A percentile compares a stretch with the other conserved stretches of the same genome.
These are phyloP conservation scores for Sphaerulina musiva DNA, from an alignment of 2,329 filamentous ascomycete genomes.

Conservation along the genomic window DNA sequence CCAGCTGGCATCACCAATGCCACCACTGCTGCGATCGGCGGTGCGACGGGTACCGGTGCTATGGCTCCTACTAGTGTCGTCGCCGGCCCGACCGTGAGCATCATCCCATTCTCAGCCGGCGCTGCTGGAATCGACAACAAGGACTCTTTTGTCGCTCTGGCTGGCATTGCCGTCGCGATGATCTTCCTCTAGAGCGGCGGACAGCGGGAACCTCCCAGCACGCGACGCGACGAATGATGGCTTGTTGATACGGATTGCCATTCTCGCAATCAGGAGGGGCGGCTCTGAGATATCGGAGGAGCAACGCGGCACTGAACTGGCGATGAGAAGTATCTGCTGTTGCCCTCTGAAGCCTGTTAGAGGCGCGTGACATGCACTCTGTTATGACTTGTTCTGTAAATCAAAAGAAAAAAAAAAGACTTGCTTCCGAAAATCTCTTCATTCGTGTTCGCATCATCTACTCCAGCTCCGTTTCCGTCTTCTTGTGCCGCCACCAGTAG, in stretches of 20 bases:
- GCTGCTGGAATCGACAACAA: slow-evolving; percentile 1
- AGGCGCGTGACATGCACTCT: no score
- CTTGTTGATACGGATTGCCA: neutral
- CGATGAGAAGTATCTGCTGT: no score
- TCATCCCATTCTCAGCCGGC: slow-evolving; percentile 5
- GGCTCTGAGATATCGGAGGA: no score
- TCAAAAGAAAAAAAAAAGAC: no score
- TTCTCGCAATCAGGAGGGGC: no score
- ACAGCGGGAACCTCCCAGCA: neutral
- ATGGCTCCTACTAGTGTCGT: neutral
- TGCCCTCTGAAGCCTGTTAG: no score
- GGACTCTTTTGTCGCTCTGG: slow-evolving; percentile 3
- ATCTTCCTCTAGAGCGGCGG: neutral
- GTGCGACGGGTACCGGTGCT: neutral
- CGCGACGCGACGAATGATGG: neutral
- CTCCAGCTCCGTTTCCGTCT: no score
- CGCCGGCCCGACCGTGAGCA: neutral
- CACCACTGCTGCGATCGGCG: neutral
- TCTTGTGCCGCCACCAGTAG: no score
- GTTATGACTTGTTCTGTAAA: no score
- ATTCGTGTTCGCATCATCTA: no score
- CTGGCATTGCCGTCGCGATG: slow-evolving; percentile 4
- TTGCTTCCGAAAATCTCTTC: no score
- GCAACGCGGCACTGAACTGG: no score
- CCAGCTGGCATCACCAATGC: slow-evolving; percentile 2